Percentiles rank a stretch among this genome's conserved stretches.
Evolutionary conservation across 768 basidiomycete genomes (phyloP).

Genomic region (Myochromella boudieri): DNA sequence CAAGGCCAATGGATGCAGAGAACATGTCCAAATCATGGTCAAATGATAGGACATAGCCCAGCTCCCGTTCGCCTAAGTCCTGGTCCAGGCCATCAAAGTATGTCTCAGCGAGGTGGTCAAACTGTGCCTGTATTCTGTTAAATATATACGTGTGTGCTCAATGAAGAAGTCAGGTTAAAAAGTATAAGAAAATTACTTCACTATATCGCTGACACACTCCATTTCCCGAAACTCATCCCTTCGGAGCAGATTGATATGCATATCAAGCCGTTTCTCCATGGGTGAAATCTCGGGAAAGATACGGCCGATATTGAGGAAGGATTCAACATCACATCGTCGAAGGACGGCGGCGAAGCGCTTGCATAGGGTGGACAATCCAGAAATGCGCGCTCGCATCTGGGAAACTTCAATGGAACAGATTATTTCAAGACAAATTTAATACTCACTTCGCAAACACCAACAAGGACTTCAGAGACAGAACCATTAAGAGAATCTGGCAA

Average conservation of each 20-base stretch:
- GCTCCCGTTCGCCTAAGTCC: constrained; percentile 87
- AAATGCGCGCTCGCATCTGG: constrained; percentile 83
- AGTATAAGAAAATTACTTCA: constrained; percentile 67
- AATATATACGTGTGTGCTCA: constrained; percentile 1
- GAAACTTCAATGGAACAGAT: too few species aligned
- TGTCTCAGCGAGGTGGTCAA: constrained; percentile 87
- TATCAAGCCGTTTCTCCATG: constrained; percentile 90
- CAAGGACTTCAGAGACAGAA: constrained; percentile 78
- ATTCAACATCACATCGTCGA: constrained; percentile 75
- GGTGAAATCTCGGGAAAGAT: constrained; percentile 82
- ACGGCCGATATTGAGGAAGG: constrained; percentile 83
- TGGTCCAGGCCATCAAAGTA: constrained; percentile 83
- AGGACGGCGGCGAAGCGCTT: constrained; percentile 88
- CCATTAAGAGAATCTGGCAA: constrained; percentile 85
- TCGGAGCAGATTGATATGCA: constrained; percentile 82
- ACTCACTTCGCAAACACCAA: constrained; percentile 91
- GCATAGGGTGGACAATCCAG: constrained; percentile 79
- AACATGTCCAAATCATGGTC: constrained; percentile 95
- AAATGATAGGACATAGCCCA: constrained; percentile 77
- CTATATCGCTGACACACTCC: constrained; percentile 89
- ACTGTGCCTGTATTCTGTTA: constrained; percentile 84
- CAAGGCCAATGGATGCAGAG: constrained; percentile 85
- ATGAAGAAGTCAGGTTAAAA: background rate
- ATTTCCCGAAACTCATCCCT: constrained; percentile 91
- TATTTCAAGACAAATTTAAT: background rate